A percentile compares a stretch with the other conserved stretches of the same genome.
phyloP scores from a whole-genome alignment of 2,329 filamentous ascomycete species.

The Colletotrichum siamense region DNA sequence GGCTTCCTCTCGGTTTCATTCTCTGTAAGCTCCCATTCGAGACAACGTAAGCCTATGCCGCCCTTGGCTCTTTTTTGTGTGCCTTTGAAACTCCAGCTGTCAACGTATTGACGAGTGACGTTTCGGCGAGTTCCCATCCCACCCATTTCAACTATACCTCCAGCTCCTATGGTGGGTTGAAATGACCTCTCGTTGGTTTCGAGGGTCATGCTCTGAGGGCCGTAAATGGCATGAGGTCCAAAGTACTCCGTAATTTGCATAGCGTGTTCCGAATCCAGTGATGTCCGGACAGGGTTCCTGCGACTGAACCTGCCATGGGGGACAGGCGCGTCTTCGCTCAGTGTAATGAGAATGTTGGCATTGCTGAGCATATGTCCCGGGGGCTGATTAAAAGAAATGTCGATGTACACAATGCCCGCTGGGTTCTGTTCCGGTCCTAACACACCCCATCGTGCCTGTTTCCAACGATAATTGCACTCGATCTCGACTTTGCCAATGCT shows the following conservation, averaged over 20 bases:
- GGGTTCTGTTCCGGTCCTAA: not conserved
- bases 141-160: accelerated
- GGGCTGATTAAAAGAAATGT: not conserved
- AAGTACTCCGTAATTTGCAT: not conserved
- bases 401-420: not conserved
- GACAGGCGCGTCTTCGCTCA: not conserved
- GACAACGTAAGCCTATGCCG: not conserved
- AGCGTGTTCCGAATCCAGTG: not conserved
- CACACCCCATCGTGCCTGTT: not conserved
- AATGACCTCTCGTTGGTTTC: not conserved
- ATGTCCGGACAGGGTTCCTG: not conserved
- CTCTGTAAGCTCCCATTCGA: not conserved
- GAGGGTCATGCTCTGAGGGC: not conserved
- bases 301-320: accelerated
- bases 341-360: not conserved
- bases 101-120: not conserved
- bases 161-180: not conserved
- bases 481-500: not conserved
- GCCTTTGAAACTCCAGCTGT: not conserved
- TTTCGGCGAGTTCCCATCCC: not conserved
- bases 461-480: not conserved
- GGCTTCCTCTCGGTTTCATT: not conserved
- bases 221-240: not conserved
- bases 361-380: not conserved
- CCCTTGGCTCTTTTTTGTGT: not conserved